Evolutionary conservation across 345 rosid species (phyloP), one percentile per base, ranked within the genome.

Genomic region (Lepidium sativum): DNA sequence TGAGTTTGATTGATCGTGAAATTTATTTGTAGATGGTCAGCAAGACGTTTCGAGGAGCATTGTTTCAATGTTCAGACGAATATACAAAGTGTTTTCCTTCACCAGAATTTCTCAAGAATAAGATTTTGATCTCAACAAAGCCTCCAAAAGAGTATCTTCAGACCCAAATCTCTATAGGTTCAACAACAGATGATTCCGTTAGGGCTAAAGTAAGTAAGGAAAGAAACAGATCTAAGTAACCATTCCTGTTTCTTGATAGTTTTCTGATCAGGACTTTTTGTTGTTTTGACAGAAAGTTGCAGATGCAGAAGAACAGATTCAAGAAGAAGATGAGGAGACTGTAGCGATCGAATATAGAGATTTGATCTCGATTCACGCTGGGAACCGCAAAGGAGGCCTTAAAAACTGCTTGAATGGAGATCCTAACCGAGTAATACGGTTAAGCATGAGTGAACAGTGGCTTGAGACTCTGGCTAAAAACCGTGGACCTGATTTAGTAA

Each of bases 131-230:
- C 67, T 91, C 96, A 31, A 91, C 98, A 17, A 88, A 86, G 62
- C 96, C 98, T 17, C 98, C 96, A 3, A 82, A 82, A 72, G 91
- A 86, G 65, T 83, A 82, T 72, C 84, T 78, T 13, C 75, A 71
- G 76, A 56, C 60, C 6, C 75, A 71, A n/a, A 5, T 12, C 54
- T 56, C 65, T 6, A 45, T 72, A 67, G 68, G 48, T 13, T 41
- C 71, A 73, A 8, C 60, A 31, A 9, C 70, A 3, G 47, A 41
- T 11, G 83, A 80, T 53, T 23, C 68, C 16, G 17, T 34, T 37
- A 63, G 44, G 18, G 39, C 35, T 32, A 72, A 38, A 59, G 73
- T 71, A 38, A 59, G 73, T 71, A 55, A 76, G 58, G 8, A 4
- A 8, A 8, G 44, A 32, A 34, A 53, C 14, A 21, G 27, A 58